Evolutionary conservation across 2,329 filamentous ascomycete species (phyloP).

Genomic region (Chaetothyriales sp.): DNA sequence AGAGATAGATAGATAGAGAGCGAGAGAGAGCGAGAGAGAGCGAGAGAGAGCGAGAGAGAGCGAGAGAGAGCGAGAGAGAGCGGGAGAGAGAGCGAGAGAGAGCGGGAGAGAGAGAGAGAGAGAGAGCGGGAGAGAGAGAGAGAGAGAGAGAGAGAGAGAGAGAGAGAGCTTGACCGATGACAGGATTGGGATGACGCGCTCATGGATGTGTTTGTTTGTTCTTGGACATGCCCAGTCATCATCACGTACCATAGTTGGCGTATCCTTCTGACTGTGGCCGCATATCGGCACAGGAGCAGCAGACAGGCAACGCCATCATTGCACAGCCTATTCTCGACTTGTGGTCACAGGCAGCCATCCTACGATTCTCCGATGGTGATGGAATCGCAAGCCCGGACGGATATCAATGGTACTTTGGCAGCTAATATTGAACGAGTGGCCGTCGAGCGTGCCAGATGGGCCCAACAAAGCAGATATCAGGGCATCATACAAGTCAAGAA

Average conservation of each 20-base stretch:
- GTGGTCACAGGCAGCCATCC: conserved; percentile 9
- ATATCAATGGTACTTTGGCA: not conserved
- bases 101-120: no score
- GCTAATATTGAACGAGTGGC: no score
- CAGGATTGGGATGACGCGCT: not conserved
- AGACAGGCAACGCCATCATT: conserved; percentile 13
- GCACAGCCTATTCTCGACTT: conserved; percentile 14
- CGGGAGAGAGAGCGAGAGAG: no score
- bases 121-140: no score
- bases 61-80: no score
- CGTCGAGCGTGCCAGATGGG: not conserved
- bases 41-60: no score
- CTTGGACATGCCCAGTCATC: not conserved
- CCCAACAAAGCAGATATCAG: not conserved
- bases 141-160: no score
- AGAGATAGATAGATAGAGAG: no score
- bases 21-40: no score
- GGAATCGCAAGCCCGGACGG: not conserved
- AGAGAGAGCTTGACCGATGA: no score
- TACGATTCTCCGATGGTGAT: not conserved
- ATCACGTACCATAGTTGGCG: conserved; percentile 7
- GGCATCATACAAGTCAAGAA: not conserved
- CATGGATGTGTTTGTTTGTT: no score
- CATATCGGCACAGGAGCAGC: conserved; percentile 17
- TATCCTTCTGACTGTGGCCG: conserved; percentile 15